phyloP scores from a whole-genome alignment of 768 basidiomycete genomes.

The Trametes elegans region DNA sequence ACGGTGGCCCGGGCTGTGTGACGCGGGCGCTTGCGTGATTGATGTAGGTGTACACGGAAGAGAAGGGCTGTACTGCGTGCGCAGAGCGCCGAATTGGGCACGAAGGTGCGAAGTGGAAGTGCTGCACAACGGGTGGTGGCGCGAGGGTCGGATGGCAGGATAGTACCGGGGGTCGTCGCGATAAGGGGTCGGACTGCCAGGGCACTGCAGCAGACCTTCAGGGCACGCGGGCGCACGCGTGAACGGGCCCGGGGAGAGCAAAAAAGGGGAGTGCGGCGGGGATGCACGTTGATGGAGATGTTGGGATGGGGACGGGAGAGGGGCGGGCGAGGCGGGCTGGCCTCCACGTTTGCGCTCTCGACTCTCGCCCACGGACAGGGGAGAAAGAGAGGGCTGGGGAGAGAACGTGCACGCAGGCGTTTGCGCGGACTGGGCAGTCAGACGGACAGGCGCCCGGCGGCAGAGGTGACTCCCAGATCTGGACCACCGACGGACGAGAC shows the following conservation, averaged over 20 bases:
- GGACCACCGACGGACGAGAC: no score
- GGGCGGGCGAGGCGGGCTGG: background rate
- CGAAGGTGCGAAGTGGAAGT: background rate
- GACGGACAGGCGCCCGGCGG: background rate
- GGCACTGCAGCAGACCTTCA: background rate
- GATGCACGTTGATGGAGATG: background rate
- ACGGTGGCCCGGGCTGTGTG: background rate
- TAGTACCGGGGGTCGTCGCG: slow-evolving; percentile 3
- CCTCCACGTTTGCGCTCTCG: slow-evolving; percentile 3
- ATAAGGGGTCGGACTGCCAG: background rate
- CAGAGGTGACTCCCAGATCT: background rate
- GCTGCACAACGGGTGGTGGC: background rate
- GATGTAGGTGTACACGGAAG: slow-evolving; percentile 4
- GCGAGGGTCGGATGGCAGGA: slow-evolving; percentile 1
- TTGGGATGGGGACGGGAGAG: background rate
- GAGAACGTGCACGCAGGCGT: slow-evolving; percentile 11
- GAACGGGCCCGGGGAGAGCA: background rate
- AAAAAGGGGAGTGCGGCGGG: background rate
- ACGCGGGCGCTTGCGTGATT: background rate
- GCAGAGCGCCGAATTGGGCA: background rate
- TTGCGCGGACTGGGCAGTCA: slow-evolving; percentile 13
- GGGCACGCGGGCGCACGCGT: background rate
- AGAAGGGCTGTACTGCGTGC: background rate
- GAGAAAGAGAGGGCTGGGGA: background rate
- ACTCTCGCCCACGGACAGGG: background rate